Evolutionary conservation across 305 asterid species (phyloP).

Genomic region (Rubia tinctorum): DNA sequence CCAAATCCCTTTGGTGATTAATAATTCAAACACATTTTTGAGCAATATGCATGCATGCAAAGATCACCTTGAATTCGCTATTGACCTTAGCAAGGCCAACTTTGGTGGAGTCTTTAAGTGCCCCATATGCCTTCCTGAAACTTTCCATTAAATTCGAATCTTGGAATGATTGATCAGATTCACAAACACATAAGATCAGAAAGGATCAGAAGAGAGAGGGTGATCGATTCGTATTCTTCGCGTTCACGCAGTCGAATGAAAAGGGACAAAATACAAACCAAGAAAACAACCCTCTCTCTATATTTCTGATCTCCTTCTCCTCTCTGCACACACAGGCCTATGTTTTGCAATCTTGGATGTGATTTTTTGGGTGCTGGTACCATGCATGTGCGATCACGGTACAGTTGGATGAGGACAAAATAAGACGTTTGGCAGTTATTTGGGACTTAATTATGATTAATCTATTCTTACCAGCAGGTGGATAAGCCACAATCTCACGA

Average conservation of each 20-base stretch:
- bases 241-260: not conserved
- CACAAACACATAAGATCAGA: conserved; percentile 2
- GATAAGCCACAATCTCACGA: not conserved
- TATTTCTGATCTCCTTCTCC: not conserved
- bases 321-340: not conserved
- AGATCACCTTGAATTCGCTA: conserved; percentile 76
- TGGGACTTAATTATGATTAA: not conserved
- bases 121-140: conserved; percentile 86
- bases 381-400: not conserved
- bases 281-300: conserved; percentile 9
- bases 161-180: not conserved
- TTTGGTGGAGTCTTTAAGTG: conserved; percentile 86
- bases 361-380: not conserved
- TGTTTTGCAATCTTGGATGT: not conserved
- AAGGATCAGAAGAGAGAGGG: conserved; percentile 8
- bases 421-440: conserved; percentile 1
- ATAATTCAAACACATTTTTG: not conserved
- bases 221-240: not conserved
- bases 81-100: conserved; percentile 93
- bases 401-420: conserved; percentile 12
- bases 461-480: not conserved
- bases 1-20: not conserved
- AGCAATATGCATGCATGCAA: not conserved
- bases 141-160: conserved; percentile 51
- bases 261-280: conserved; percentile 3